A percentile compares a stretch with the other conserved stretches of the same genome.
Evolutionary conservation across 2,329 filamentous ascomycete species (phyloP).

Genomic region (Colletotrichum theobromicola): DNA sequence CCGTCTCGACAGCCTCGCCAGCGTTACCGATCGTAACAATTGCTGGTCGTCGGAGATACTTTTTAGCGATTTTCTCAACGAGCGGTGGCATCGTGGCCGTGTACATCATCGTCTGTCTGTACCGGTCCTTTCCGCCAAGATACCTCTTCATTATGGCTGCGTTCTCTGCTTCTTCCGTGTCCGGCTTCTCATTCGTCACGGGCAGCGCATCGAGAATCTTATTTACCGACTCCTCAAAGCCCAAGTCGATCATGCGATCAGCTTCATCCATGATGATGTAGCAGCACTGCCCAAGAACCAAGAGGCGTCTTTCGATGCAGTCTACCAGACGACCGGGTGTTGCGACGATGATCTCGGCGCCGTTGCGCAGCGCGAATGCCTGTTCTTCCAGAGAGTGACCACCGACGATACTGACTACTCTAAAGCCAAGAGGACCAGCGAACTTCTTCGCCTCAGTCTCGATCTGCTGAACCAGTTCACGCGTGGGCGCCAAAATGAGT

Average conservation of each 20-base stretch:
- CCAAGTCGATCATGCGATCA: constrained; percentile 98
- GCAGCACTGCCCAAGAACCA: constrained; percentile 95
- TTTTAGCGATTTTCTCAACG: constrained; percentile 95
- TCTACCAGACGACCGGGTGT: constrained; percentile 96
- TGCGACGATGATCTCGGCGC: constrained; percentile 97
- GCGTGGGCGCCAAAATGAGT: constrained; percentile 95
- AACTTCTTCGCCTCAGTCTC: constrained; percentile 94
- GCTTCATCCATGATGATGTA: constrained; percentile 99
- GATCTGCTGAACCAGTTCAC: constrained; percentile 97
- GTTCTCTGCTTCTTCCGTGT: constrained; percentile 90
- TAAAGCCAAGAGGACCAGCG: constrained; percentile 87
- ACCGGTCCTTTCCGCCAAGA: constrained; percentile 76
- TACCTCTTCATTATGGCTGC: constrained; percentile 82
- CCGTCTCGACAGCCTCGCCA: constrained; percentile 95
- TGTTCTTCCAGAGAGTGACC: constrained; percentile 96
- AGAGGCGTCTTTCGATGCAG: constrained; percentile 90
- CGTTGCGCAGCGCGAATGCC: constrained; percentile 85
- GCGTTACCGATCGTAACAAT: constrained; percentile 94
- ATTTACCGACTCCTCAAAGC: constrained; percentile 97
- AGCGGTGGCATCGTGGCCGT: constrained; percentile 95
- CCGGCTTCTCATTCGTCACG: constrained; percentile 92
- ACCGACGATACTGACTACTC: constrained; percentile 96
- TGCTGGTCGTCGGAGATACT: constrained; percentile 91
- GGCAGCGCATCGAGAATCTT: constrained; percentile 96
- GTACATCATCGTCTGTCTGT: constrained; percentile 99